Conservation (phyloP, 2,329 filamentous ascomycete species). For the Alternaria sp. region DNA sequence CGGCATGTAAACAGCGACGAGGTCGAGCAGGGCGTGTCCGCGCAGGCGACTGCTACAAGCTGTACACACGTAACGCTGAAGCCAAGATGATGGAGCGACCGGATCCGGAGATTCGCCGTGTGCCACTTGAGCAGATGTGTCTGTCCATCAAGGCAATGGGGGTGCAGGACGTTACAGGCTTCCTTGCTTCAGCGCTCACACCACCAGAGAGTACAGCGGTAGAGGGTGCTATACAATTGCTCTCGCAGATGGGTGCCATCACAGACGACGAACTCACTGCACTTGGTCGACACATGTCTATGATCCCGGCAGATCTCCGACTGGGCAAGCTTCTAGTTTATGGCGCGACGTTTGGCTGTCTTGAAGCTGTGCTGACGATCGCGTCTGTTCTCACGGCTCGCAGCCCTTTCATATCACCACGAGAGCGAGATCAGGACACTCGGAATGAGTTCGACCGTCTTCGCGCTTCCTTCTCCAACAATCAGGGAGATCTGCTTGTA, state of each 20-base stretch:
- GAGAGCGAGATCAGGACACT: slow-evolving; percentile 81
- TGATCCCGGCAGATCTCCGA: slow-evolving; percentile 91
- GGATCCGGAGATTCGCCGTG: slow-evolving; percentile 90
- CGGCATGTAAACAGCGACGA: slow-evolving; percentile 91
- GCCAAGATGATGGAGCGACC: slow-evolving; percentile 83
- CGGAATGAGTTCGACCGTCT: slow-evolving; percentile 82
- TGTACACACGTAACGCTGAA: slow-evolving; percentile 88
- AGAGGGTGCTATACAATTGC: slow-evolving; percentile 78
- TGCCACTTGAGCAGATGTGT: slow-evolving; percentile 92
- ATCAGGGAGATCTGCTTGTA: slow-evolving; percentile 86
- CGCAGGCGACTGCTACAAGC: slow-evolving; percentile 90
- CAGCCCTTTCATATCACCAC: slow-evolving; percentile 84
- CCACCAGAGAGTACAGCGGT: slow-evolving; percentile 87
- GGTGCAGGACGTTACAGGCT: slow-evolving; percentile 77
- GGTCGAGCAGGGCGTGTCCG: slow-evolving; percentile 93
- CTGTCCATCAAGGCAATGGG: slow-evolving; percentile 96
- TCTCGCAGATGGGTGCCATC: slow-evolving; percentile 86
- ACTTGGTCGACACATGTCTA: slow-evolving; percentile 88
- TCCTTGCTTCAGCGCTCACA: slow-evolving; percentile 85
- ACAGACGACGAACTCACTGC: slow-evolving; percentile 87
- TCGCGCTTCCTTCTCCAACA: slow-evolving; percentile 73
- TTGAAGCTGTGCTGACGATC: slow-evolving; percentile 87
- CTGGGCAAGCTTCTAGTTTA: slow-evolving; percentile 96
- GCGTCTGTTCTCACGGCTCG: slow-evolving; percentile 90
- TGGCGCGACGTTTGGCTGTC: slow-evolving; percentile 89